These are phyloP conservation scores for Tuber aestivum DNA, from an alignment of 495 filamentous ascomycete species.

Conservation along the genomic window DNA sequence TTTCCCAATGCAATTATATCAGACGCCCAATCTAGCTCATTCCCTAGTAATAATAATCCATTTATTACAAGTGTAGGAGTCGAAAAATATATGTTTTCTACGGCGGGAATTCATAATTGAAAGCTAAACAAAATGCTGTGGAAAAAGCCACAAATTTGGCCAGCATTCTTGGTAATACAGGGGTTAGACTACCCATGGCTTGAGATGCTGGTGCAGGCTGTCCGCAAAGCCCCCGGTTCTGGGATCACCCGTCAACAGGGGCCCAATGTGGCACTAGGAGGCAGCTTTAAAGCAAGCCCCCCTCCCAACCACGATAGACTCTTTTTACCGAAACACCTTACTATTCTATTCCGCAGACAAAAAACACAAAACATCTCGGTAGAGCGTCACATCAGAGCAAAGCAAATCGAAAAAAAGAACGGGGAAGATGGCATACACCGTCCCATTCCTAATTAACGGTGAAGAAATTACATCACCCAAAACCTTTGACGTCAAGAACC, in stretches of 20 bases:
- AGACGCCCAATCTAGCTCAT: background rate
- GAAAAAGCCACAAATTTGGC: no score
- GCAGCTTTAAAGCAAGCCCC: background rate
- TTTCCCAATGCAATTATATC: background rate
- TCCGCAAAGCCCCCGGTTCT: background rate
- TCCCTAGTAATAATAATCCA: background rate
- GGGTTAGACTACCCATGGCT: background rate
- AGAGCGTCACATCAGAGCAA: background rate
- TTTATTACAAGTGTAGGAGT: background rate
- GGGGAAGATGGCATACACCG: conserved; percentile 26
- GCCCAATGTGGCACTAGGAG: background rate
- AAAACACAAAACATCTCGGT: background rate
- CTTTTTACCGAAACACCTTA: background rate
- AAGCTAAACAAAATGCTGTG: background rate
- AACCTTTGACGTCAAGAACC: conserved; percentile 63
- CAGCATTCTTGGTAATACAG: no score
- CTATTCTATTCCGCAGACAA: background rate
- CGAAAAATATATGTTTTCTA: background rate
- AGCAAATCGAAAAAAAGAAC: background rate
- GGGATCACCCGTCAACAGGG: background rate
- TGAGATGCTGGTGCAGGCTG: background rate
- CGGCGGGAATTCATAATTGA: background rate
- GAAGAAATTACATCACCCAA: conserved; percentile 56
- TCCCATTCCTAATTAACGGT: conserved; percentile 71
- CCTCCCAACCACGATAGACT: background rate